Evolutionary conservation across 768 basidiomycete species (phyloP).

Genomic region (Glaciozyma martinii): DNA sequence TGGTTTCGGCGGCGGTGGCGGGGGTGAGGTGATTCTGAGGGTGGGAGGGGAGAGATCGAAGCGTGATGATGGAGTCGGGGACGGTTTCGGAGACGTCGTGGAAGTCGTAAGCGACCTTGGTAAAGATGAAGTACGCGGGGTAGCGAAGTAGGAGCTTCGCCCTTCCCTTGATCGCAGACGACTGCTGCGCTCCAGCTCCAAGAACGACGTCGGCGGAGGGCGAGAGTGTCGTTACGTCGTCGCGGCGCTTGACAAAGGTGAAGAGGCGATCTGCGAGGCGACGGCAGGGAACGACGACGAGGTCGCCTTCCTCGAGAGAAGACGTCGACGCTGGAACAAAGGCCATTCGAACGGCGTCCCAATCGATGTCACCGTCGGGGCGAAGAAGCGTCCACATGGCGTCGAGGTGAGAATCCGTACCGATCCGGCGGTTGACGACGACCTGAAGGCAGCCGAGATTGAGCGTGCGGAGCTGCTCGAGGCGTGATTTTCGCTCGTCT

Average conservation of each 20-base stretch:
- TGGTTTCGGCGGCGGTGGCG: slow-evolving; percentile 43
- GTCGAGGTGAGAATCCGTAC: slow-evolving; percentile 43
- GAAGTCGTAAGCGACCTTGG: slow-evolving; percentile 1
- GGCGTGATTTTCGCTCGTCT: slow-evolving; percentile 46
- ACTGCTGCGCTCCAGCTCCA: not conserved
- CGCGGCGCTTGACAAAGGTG: not conserved
- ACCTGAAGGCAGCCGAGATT: slow-evolving; percentile 53
- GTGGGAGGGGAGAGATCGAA: not conserved
- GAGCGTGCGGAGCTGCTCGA: slow-evolving; percentile 55
- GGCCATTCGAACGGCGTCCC: slow-evolving; percentile 3
- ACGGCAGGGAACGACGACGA: slow-evolving; percentile 12
- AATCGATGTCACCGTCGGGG: slow-evolving; percentile 35
- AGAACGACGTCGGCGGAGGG: not conserved
- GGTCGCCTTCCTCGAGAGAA: not conserved
- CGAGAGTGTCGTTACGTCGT: slow-evolving; percentile 12
- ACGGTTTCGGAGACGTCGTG: not conserved
- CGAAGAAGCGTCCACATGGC: slow-evolving; percentile 61
- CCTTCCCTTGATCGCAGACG: too few species aligned
- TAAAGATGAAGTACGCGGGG: slow-evolving; percentile 1
- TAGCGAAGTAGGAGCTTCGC: not conserved
- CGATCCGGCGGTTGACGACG: slow-evolving; percentile 20
- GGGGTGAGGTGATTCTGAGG: slow-evolving; percentile 13
- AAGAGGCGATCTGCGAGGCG: slow-evolving; percentile 3
- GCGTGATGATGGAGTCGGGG: too few species aligned
- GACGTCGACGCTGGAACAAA: not conserved